A percentile compares a stretch with the other conserved stretches of the same genome.
These are phyloP conservation scores for Rosa persica DNA, from an alignment of 306 rosid species.

Conservation along the genomic window DNA sequence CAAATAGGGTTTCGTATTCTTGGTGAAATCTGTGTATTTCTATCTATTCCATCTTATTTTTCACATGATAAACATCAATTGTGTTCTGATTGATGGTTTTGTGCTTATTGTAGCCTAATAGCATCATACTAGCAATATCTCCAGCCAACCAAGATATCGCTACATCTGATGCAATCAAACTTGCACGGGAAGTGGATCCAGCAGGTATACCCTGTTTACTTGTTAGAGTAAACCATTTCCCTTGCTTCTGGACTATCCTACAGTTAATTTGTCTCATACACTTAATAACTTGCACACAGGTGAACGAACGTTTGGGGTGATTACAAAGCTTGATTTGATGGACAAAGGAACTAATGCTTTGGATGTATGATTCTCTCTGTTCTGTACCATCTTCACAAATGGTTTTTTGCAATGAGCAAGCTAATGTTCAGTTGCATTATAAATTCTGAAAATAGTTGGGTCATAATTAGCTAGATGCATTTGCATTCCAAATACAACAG, in stretches of 20 bases:
- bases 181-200: conserved; percentile 86
- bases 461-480: not conserved
- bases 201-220: conserved; percentile 42
- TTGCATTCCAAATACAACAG: not conserved
- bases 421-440: not conserved
- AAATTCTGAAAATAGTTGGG: not conserved
- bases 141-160: conserved; percentile 97
- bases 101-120: conserved; percentile 64
- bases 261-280: conserved; percentile 4
- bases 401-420: not conserved
- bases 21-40: not conserved
- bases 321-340: conserved; percentile 95
- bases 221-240: not conserved
- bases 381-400: not conserved
- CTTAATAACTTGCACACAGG: conserved; percentile 43
- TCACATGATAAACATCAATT: not conserved
- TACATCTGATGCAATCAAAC: conserved; percentile 92
- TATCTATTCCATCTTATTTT: conserved; percentile 13
- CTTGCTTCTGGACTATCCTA: not conserved
- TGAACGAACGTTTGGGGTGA: conserved; percentile 87
- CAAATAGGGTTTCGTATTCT: too few relatives aligned
- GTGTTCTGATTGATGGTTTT: conserved; percentile 3
- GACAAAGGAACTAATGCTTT: conserved; percentile 94
- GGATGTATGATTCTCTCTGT: conserved; percentile 52
- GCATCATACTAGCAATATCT: conserved; percentile 79